Evolutionary conservation across 305 asterid genomes (phyloP).

Genomic region (Fraxinus nigra): DNA sequence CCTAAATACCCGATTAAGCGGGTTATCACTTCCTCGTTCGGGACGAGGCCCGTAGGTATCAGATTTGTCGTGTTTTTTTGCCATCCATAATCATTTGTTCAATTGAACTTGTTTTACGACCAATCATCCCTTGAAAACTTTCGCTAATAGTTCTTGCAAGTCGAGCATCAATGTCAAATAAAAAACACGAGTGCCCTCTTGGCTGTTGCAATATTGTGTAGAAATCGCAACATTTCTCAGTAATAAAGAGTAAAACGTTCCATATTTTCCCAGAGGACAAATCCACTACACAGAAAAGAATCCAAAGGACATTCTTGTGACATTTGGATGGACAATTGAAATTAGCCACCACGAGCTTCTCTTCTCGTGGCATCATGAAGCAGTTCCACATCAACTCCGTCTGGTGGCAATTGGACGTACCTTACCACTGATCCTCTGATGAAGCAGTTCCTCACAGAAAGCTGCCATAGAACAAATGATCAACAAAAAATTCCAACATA

Average conservation of each 20-base stretch:
- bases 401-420: constrained; percentile 94
- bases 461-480: constrained; percentile 44
- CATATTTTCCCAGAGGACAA: background rate
- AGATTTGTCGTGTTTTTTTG: no score
- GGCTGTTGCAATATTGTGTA: background rate
- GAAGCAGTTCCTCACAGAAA: constrained; percentile 95
- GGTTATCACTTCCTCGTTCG: no score
- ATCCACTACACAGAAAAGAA: background rate
- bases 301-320: background rate
- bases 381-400: constrained; percentile 91
- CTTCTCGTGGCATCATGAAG: constrained; percentile 99
- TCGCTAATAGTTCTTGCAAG: background rate
- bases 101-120: background rate
- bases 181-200: background rate
- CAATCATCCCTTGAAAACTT: background rate
- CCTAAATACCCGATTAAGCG: no score
- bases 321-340: background rate
- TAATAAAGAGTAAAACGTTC: constrained; percentile 15
- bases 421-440: constrained; percentile 96
- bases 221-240: constrained; percentile 11
- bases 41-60: no score
- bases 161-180: background rate
- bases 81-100: background rate
- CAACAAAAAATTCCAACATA: constrained; percentile 3
- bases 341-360: constrained; percentile 88